Evolutionary conservation across 768 basidiomycete genomes (phyloP), one percentile per base, ranked within the genome.

Genomic region (Rhizopogon vesiculosus): DNA sequence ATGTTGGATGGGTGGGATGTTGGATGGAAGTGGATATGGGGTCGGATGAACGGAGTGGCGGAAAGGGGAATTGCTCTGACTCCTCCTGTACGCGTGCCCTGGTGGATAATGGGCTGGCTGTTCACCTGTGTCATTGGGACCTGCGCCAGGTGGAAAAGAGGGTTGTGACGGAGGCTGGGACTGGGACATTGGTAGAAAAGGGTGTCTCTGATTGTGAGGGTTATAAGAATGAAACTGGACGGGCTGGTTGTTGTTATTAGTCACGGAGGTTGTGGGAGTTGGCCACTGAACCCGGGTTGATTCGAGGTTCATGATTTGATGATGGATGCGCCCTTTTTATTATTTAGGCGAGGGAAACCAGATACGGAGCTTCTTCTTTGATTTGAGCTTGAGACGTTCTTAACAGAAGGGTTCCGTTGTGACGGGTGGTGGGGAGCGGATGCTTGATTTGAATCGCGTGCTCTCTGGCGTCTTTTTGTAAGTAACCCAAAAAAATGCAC

Each of bases 31-130:
- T 66, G 74, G 62, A 63, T 66, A 65, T 69, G 71, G 68, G 67
- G 73, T 63, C 72, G 72, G 61, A 70, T 69, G 62, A 57, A 74
- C 66, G 69, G 72, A 72, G 70, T 77, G 62, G 68, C 63, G 64
- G 70, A 62, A 68, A 53, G 68, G 69, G 29, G 62, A 67, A 63
- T 67, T 66, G 65, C 61, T 64, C 57, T 65, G 64, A 35, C 68
- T 70, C 13, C 70, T 61, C 57, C 65, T 63, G 39, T 70, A 72
- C 5, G 71, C 64, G 54, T 70, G 70, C 51, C 65, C 69, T 31
- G 69, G 61, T 41, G 69, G 66, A 45, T 62, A 78, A 59, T 65
- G 74, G 61, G 61, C 72, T 69, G 18, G 42, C 9, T 69, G 68
- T 25, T 69, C 67, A 4, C 59, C n/a, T 7, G 69, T 66, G 61